Conservation (phyloP, 768 basidiomycete species). For the Suillus sp. region DNA sequence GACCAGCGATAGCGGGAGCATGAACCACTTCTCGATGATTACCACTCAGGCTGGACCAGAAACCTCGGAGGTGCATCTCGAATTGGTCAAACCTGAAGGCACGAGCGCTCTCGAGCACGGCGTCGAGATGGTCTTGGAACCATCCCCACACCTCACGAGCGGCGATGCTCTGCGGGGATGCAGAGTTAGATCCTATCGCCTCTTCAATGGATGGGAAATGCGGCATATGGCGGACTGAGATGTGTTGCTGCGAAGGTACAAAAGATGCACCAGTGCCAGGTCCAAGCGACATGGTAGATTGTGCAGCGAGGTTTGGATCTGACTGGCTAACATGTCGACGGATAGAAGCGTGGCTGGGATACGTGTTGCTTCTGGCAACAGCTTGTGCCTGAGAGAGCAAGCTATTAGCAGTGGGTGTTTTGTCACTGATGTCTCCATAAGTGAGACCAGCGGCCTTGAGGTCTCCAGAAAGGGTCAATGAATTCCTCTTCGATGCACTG, state of each 20-base stretch:
- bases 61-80: slow-evolving; percentile 81
- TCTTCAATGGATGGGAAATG: slow-evolving; percentile 88
- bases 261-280: slow-evolving; percentile 49
- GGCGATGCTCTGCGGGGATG: slow-evolving; percentile 75
- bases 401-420: slow-evolving; percentile 82
- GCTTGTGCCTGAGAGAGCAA: slow-evolving; percentile 78
- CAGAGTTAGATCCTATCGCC: slow-evolving; percentile 72
- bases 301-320: slow-evolving; percentile 55
- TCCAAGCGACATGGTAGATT: slow-evolving; percentile 59
- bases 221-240: slow-evolving; percentile 74
- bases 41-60: slow-evolving; percentile 77
- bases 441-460: slow-evolving; percentile 56
- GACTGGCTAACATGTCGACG: slow-evolving; percentile 66
- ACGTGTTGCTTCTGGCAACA: slow-evolving; percentile 54
- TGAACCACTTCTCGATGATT: slow-evolving; percentile 87
- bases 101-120: slow-evolving; percentile 75
- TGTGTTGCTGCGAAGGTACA: slow-evolving; percentile 46
- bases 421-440: slow-evolving; percentile 71
- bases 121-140: slow-evolving; percentile 91
- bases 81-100: slow-evolving; percentile 87
- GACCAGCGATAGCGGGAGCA: slow-evolving; percentile 82
- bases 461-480: slow-evolving; percentile 65
- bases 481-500: slow-evolving; percentile 76
- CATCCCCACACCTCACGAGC: slow-evolving; percentile 89
- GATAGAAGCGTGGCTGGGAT: slow-evolving; percentile 73